Conservation (phyloP, 2,329 filamentous ascomycete genomes). For the Penicillium nordicum region DNA sequence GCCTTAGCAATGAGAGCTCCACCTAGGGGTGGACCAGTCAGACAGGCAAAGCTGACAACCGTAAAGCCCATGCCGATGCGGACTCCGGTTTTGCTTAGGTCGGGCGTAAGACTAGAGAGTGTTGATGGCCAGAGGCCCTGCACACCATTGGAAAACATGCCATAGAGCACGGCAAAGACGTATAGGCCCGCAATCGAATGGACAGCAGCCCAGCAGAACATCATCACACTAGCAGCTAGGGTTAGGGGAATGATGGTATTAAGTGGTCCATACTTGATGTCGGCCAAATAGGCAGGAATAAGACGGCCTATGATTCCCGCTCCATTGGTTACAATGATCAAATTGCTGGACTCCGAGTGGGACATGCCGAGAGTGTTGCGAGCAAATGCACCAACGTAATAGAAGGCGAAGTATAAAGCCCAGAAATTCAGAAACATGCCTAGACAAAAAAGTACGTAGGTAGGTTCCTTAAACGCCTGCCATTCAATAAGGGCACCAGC, state of each 20-base stretch:
- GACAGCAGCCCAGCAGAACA: slow-evolving; percentile 58
- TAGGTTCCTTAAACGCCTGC: slow-evolving; percentile 13
- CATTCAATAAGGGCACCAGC: slow-evolving; percentile 11
- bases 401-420: slow-evolving; percentile 52
- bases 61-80: slow-evolving; percentile 41
- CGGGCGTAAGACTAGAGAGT: slow-evolving; percentile 11
- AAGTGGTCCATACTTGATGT: slow-evolving; percentile 52
- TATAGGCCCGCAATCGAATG: slow-evolving; percentile 37
- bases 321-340: slow-evolving; percentile 58
- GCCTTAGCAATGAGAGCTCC: slow-evolving; percentile 45
- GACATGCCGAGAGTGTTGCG: slow-evolving; percentile 45
- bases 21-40: slow-evolving; percentile 48
- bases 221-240: slow-evolving; percentile 45
- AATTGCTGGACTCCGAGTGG: slow-evolving; percentile 46
- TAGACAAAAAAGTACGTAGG: slow-evolving; percentile 39
- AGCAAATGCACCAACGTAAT: slow-evolving; percentile 54
- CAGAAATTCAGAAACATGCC: slow-evolving; percentile 20
- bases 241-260: slow-evolving; percentile 56
- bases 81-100: slow-evolving; percentile 13
- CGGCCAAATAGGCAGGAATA: slow-evolving; percentile 53
- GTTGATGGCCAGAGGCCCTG: slow-evolving; percentile 14
- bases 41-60: slow-evolving; percentile 44
- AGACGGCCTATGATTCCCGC: slow-evolving; percentile 56
- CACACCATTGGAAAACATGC: slow-evolving; percentile 25
- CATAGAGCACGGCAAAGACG: slow-evolving; percentile 44